Conservation (phyloP, 148 eudicot species). For the Heliamphora exappendiculata region DNA sequence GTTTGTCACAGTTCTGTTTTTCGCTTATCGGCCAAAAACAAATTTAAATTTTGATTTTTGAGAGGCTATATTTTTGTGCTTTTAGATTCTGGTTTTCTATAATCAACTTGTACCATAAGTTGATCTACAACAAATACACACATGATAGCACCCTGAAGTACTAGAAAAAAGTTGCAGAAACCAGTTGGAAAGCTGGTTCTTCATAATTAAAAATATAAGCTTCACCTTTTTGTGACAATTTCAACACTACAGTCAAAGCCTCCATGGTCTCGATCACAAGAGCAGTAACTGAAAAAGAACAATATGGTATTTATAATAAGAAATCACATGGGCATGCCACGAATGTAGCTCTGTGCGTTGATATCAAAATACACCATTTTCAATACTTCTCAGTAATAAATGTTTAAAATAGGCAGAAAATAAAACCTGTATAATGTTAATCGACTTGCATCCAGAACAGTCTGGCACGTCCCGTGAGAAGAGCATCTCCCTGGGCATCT, state of each 20-base stretch:
- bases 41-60: too few species aligned
- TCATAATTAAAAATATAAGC: background rate
- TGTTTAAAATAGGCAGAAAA: background rate
- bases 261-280: constrained; percentile 81
- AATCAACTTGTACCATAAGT: too few species aligned
- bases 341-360: background rate
- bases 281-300: constrained; percentile 55
- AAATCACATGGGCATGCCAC: background rate
- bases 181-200: background rate
- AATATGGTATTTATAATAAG: background rate
- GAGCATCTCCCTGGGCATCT: constrained; percentile 83
- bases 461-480: constrained; percentile 63
- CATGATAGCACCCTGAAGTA: background rate
- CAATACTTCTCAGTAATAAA: background rate
- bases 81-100: too few species aligned
- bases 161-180: background rate
- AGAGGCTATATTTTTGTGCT: too few species aligned
- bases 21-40: too few species aligned
- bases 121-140: background rate
- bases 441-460: constrained; percentile 64
- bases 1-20: too few species aligned
- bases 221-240: constrained; percentile 63
- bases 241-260: constrained; percentile 87
- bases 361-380: background rate
- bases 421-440: constrained; percentile 68